Evolutionary conservation across 78 protist genomes (phyloP).

Genomic region (Dictyostelium capitatum): DNA sequence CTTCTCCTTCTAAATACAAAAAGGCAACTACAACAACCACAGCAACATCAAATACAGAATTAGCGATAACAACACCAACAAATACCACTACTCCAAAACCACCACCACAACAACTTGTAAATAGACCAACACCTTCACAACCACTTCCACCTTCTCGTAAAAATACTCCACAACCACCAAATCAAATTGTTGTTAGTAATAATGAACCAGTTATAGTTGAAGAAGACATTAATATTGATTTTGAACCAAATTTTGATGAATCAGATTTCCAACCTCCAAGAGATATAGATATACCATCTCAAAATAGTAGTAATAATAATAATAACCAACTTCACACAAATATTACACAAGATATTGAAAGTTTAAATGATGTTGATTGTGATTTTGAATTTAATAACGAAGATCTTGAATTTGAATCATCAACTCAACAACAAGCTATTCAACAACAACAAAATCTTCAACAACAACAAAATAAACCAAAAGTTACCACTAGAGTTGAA

Average conservation of each 20-base stretch:
- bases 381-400: not conserved
- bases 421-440: not conserved
- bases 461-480: not conserved
- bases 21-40: not conserved
- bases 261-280: not conserved
- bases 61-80: not conserved
- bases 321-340: not conserved
- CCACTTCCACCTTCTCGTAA: not conserved
- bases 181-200: not conserved
- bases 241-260: not conserved
- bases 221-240: not conserved
- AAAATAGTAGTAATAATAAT: not conserved
- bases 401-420: not conserved
- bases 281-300: not conserved
- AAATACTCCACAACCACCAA: not conserved
- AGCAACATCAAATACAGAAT: not conserved
- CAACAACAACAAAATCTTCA: not conserved
- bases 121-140: not conserved
- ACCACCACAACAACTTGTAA: too few relatives aligned
- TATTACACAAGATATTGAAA: slow-evolving; percentile 8
- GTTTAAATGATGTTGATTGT: not conserved
- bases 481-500: too few relatives aligned
- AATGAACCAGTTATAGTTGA: not conserved
- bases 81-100: not conserved
- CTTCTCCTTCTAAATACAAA: not conserved